A percentile compares a stretch with the other conserved stretches of the same genome.
These are phyloP conservation scores for Ceratobasidium sp. DNA, from an alignment of 1,284 basidiomycete genomes.

Conservation along the genomic window DNA sequence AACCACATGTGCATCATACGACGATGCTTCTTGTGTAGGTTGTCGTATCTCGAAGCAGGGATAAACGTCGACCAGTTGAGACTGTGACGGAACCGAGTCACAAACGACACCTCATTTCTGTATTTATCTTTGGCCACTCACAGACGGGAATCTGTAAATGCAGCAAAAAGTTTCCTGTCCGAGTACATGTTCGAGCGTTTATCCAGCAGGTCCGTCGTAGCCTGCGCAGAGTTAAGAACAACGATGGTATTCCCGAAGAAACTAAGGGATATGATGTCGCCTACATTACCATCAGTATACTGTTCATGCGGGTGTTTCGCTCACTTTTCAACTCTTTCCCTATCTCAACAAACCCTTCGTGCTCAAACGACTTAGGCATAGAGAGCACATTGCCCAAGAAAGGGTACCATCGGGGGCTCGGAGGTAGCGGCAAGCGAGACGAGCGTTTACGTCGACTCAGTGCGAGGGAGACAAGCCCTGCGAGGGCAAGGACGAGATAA, in stretches of 20 bases:
- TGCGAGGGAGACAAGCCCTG: too few species aligned
- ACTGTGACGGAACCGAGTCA: neutral
- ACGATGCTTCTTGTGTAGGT: constrained; percentile 14
- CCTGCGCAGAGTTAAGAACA: constrained; percentile 13
- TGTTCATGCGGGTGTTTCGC: neutral
- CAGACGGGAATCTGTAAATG: neutral
- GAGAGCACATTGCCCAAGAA: neutral
- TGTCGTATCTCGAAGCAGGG: constrained; percentile 1
- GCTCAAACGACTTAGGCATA: neutral
- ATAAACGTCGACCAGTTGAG: constrained; percentile 17
- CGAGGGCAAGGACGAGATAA: too few species aligned
- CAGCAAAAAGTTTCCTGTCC: neutral
- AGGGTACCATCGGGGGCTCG: neutral
- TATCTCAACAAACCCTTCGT: neutral
- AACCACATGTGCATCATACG: constrained; percentile 27
- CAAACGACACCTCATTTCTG: neutral
- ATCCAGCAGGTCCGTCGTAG: constrained; percentile 10
- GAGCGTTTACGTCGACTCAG: neutral
- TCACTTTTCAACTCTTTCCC: neutral
- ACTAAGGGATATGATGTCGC: constrained; percentile 15
- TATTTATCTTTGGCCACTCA: neutral
- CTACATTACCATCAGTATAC: neutral
- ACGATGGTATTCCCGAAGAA: constrained; percentile 24
- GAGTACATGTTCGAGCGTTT: constrained; percentile 33
- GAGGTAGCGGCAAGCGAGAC: neutral